Evolutionary conservation across 73 alveolate species (phyloP).

Genomic region (Paramecium bursaria): DNA sequence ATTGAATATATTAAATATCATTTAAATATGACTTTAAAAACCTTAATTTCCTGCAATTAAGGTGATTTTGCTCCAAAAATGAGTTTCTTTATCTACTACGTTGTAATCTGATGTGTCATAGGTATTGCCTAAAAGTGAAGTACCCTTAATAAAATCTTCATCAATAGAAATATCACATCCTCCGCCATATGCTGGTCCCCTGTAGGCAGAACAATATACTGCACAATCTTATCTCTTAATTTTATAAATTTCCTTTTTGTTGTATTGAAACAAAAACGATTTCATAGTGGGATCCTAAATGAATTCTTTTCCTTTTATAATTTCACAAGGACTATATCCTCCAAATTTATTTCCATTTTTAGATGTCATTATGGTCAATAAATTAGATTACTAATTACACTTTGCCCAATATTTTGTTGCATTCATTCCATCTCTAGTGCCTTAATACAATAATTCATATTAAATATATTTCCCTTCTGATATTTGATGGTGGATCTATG

Average conservation of each 20-base stretch:
- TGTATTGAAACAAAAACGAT: constrained; percentile 19
- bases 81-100: too few relatives aligned
- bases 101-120: too few relatives aligned
- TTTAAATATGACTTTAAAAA: too few relatives aligned
- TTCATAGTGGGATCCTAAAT: neutral
- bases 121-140: neutral
- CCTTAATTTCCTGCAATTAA: too few relatives aligned
- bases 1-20: too few relatives aligned
- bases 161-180: constrained; percentile 72
- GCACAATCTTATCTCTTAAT: too few relatives aligned
- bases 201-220: too few relatives aligned
- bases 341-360: neutral
- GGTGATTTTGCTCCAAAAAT: too few relatives aligned
- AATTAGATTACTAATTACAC: neutral
- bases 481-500: too few relatives aligned
- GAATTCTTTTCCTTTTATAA: neutral
- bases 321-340: constrained; percentile 3
- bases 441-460: neutral
- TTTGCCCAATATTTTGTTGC: neutral
- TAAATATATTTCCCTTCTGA: too few relatives aligned
- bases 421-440: neutral
- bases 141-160: neutral
- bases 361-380: neutral
- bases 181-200: too few relatives aligned
- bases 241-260: neutral